Evolutionary conservation across 2,329 filamentous ascomycete genomes (phyloP).

Genomic region (Verticillium albo-atrum): DNA sequence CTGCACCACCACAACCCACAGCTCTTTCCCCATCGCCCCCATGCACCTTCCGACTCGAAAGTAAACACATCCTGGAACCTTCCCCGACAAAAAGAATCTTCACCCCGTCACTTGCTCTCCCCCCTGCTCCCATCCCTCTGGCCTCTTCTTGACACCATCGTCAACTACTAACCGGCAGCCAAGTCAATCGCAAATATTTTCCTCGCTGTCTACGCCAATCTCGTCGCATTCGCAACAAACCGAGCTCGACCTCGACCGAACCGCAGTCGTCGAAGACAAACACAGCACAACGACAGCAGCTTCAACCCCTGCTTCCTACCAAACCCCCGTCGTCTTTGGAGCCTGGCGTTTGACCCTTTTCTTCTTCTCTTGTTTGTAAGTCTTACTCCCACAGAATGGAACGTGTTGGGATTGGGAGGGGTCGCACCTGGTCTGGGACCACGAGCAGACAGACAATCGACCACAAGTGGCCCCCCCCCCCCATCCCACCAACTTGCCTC

Average conservation of each 20-base stretch:
- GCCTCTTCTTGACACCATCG: background rate
- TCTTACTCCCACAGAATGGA: no score
- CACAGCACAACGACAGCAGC: background rate
- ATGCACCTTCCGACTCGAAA: background rate
- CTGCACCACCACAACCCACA: background rate
- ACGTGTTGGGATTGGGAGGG: background rate
- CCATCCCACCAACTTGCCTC: background rate
- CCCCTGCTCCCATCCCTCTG: background rate
- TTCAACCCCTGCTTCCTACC: background rate
- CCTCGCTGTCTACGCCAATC: background rate
- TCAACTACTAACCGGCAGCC: background rate
- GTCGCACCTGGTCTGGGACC: background rate
- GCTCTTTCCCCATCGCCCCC: background rate
- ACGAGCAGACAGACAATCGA: background rate
- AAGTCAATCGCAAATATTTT: background rate
- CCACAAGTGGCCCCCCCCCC: no score
- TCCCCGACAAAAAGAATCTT: background rate
- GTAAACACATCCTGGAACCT: background rate
- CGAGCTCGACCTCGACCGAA: background rate
- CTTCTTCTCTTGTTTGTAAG: slow-evolving; percentile 7
- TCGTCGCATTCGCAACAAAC: background rate
- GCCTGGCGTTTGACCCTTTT: slow-evolving; percentile 21
- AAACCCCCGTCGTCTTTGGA: slow-evolving; percentile 12
- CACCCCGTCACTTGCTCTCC: background rate
- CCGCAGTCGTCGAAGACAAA: background rate